Evolutionary conservation across 495 filamentous ascomycete species (phyloP).

Genomic region (Hypomontagnella submonticulosa): DNA sequence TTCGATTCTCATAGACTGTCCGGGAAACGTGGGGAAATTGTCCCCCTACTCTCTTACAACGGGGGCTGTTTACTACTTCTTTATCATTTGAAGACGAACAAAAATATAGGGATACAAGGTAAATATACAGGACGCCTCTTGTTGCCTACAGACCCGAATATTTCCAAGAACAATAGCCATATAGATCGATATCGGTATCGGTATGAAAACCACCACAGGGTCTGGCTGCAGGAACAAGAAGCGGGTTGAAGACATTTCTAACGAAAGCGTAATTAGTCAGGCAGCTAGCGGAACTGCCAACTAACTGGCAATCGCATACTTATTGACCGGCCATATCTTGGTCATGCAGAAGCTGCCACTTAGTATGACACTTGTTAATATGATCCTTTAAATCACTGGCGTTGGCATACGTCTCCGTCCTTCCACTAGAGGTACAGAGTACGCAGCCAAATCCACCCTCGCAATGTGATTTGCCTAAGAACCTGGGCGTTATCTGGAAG

Average conservation of each 20-base stretch:
- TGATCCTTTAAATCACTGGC: conserved; percentile 47
- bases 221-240: neutral
- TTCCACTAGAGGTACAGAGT: conserved; percentile 46
- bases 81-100: too few species aligned
- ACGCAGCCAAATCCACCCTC: conserved; percentile 46
- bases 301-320: neutral
- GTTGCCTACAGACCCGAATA: conserved; percentile 1
- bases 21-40: too few species aligned
- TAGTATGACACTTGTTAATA: conserved; percentile 51
- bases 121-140: neutral
- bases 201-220: neutral
- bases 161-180: neutral
- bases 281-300: neutral
- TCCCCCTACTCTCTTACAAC: too few species aligned
- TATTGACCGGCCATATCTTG: conserved; percentile 47
- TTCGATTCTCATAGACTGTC: too few species aligned
- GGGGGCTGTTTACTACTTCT: too few species aligned
- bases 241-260: too few species aligned
- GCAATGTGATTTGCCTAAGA: conserved; percentile 54
- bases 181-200: neutral
- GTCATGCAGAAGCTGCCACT: conserved; percentile 57
- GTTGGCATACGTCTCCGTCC: conserved; percentile 47
- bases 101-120: neutral
- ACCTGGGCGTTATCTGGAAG: conserved; percentile 50
- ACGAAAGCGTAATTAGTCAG: neutral